phyloP scores from a whole-genome alignment of 163 green algal species.

The Botryococcus braunii region DNA sequence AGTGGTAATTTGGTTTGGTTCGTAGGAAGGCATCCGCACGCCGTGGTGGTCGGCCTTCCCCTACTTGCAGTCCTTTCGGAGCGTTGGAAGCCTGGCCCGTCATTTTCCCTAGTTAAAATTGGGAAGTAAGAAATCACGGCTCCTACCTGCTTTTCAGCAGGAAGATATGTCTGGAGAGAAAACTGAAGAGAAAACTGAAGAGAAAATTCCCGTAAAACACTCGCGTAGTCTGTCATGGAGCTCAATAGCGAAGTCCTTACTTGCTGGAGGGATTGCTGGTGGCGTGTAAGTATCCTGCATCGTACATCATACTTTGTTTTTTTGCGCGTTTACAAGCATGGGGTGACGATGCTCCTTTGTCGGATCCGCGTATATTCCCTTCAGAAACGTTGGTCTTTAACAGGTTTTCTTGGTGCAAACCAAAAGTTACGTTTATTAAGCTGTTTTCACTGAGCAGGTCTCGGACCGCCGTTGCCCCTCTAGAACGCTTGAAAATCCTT shows the following conservation, averaged over 20 bases:
- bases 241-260: constrained; percentile 71
- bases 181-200: neutral
- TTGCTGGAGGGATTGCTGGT: constrained; percentile 82
- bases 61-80: too few species aligned
- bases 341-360: neutral
- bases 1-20: too few species aligned
- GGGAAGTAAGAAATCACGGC: too few species aligned
- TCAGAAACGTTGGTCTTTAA: neutral
- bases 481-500: constrained; percentile 91
- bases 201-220: constrained; percentile 13
- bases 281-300: constrained; percentile 72
- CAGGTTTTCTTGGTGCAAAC: neutral
- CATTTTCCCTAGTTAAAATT: too few species aligned
- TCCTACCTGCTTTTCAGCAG: too few species aligned
- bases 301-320: neutral
- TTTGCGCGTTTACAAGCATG: neutral
- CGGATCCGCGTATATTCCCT: neutral
- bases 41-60: too few species aligned
- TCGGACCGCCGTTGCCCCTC: constrained; percentile 79
- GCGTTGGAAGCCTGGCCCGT: too few species aligned
- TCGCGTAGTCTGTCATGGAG: constrained; percentile 21
- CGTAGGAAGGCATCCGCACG: too few species aligned
- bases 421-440: neutral
- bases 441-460: constrained; percentile 51
- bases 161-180: constrained; percentile 4